These are phyloP conservation scores for Pleurostoma richardsiae DNA, from an alignment of 2,329 filamentous ascomycete genomes.

Conservation along the genomic window DNA sequence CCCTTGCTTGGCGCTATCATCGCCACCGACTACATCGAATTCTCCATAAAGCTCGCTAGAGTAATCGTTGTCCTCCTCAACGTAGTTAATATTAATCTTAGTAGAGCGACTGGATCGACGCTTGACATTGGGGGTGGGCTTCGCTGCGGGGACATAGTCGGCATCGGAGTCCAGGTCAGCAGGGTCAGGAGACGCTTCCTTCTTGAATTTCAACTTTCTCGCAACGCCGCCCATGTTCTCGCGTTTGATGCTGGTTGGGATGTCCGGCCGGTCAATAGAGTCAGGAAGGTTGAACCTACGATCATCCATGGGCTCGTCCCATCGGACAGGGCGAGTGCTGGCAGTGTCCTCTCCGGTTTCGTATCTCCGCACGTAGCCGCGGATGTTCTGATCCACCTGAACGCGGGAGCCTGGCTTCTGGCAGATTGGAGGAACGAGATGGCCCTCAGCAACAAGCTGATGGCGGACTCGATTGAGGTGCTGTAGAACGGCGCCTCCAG, in stretches of 20 bases:
- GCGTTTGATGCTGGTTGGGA: not conserved
- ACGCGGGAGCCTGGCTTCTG: constrained; percentile 17
- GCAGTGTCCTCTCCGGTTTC: constrained; percentile 12
- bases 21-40: too few species aligned
- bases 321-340: constrained; percentile 22
- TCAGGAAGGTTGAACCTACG: constrained; percentile 23
- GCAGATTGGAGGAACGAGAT: constrained; percentile 30
- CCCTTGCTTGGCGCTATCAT: too few species aligned
- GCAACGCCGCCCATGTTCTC: not conserved
- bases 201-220: not conserved
- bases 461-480: constrained; percentile 27
- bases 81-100: too few species aligned
- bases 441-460: constrained; percentile 29
- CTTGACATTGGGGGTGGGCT: too few species aligned
- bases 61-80: not conserved
- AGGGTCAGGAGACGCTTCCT: constrained; percentile 7
- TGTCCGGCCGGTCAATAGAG: constrained; percentile 6
- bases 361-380: constrained; percentile 25
- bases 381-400: constrained; percentile 17
- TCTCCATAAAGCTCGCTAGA: not conserved
- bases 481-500: constrained; percentile 30
- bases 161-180: constrained; percentile 8
- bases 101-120: too few species aligned
- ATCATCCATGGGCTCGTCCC: constrained; percentile 24
- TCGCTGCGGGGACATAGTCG: constrained; percentile 6